These are phyloP conservation scores for Trichophyton mentagrophytes DNA, from an alignment of 2,329 filamentous ascomycete species.

Conservation along the genomic window DNA sequence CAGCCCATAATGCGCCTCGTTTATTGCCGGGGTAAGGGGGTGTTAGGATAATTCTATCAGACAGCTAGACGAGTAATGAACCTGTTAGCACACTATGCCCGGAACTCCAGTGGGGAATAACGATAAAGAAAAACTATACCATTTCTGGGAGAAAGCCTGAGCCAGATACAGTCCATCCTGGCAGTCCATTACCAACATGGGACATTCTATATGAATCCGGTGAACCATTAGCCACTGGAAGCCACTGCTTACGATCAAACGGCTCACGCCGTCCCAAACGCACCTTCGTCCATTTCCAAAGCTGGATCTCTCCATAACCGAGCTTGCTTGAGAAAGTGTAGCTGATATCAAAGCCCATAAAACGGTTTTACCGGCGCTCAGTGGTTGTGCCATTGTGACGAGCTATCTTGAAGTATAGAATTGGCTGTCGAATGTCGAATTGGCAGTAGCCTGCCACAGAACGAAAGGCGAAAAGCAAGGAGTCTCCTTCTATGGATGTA, in stretches of 20 bases:
- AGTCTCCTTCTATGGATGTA: background rate
- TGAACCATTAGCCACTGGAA: background rate
- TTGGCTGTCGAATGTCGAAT: background rate
- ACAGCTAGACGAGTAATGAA: slow-evolving; percentile 39
- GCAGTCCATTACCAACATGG: slow-evolving; percentile 36
- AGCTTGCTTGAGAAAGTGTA: slow-evolving; percentile 45
- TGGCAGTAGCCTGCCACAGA: background rate
- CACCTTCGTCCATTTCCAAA: slow-evolving; percentile 61
- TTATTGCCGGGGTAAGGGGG: slow-evolving; percentile 76
- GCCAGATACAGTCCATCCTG: slow-evolving; percentile 43
- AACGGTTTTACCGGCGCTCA: slow-evolving; percentile 29
- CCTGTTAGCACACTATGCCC: background rate
- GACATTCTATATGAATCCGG: slow-evolving; percentile 45
- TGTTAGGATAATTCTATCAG: slow-evolving; percentile 84
- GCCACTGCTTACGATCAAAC: background rate
- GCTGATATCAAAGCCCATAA: slow-evolving; percentile 34
- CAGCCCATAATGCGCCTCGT: slow-evolving; percentile 70
- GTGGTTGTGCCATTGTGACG: slow-evolving; percentile 9
- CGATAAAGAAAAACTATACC: slow-evolving; percentile 19
- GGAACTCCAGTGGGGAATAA: background rate
- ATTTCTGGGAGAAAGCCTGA: slow-evolving; percentile 45
- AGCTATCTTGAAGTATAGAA: background rate
- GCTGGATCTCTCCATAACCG: slow-evolving; percentile 54
- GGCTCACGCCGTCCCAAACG: slow-evolving; percentile 7
- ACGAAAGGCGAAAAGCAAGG: background rate